Evolutionary conservation across 192 early-diverging fungal genomes (phyloP), one percentile per base, ranked within the genome.

Genomic region (Backusella australiensis): DNA sequence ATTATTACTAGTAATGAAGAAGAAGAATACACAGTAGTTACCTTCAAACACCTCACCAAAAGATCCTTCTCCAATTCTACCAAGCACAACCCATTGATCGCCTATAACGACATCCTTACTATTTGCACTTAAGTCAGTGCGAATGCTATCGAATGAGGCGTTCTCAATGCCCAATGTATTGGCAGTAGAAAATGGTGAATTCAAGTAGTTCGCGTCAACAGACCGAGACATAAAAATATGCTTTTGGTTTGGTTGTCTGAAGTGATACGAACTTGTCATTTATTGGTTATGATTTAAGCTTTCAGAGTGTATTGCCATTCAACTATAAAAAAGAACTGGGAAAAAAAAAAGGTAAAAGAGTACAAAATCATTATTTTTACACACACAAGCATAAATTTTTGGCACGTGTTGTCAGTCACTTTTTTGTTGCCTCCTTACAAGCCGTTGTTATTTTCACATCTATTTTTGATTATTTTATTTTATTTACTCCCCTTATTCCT

Each of bases 11-110:
- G 17, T 56, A 46, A 56, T 69, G 29, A 19, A 14, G 4, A 32
- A 49, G 52, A 29, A 23, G 4, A 19, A 49, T 19, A 12, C 12
- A 34, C 34, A 23, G 11, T 34, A 6, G 19, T 8, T 84, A 89
- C 87, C 87, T 83, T 81, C 77, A 77, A 87, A 89, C 67, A 89
- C 87, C 72, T 89, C 87, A 11, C 87, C 87, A 79, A 89, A 89
- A 9, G 86, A 89, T 12, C 87, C 87, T 75, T 86, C 86, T 38
- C 87, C 87, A 77, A 89, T 89, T 78, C 84, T 85, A 63, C 83
- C 81, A 78, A 84, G 67, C 34, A 87, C 86, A 65, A 84, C 71
- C 81, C 85, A 89, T 76, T 86, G 80, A 67, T 82, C 87, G 66
- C 86, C 87, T 65, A 88, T 81, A 68, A 86, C 75, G 32, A 80